phyloP scores from a whole-genome alignment of 495 filamentous ascomycete species.

The Apodospora peruviana region DNA sequence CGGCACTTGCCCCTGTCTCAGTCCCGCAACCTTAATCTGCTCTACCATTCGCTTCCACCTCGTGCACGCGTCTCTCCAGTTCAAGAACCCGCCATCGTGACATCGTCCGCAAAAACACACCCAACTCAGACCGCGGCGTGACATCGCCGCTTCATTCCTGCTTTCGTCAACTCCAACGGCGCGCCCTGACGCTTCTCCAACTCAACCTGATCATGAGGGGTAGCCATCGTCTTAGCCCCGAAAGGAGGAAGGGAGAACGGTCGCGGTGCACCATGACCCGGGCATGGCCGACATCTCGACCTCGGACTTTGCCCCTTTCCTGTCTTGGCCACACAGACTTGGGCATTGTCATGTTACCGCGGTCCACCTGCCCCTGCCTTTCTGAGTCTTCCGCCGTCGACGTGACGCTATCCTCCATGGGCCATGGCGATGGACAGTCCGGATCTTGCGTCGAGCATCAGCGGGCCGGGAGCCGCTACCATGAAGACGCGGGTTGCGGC shows the following conservation, averaged over 20 bases:
- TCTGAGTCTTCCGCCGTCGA: not conserved
- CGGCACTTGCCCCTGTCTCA: conserved; percentile 22
- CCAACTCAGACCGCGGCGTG: conserved; percentile 8
- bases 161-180: not conserved
- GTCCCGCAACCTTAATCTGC: conserved; percentile 19
- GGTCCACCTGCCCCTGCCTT: not conserved
- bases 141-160: conserved; percentile 18
- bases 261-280: not conserved
- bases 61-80: conserved; percentile 16
- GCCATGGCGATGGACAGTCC: conserved; percentile 10
- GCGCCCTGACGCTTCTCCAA: conserved; percentile 1
- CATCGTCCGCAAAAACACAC: too few species aligned
- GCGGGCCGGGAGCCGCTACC: conserved; percentile 27
- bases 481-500: not conserved
- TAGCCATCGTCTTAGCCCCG: conserved; percentile 2
- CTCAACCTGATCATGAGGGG: conserved; percentile 6
- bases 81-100: conserved; percentile 10
- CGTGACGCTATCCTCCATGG: conserved; percentile 15
- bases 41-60: conserved; percentile 20
- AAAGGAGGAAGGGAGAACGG: not conserved
- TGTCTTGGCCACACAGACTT: not conserved
- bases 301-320: not conserved
- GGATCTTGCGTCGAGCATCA: conserved; percentile 11
- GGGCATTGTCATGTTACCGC: not conserved
- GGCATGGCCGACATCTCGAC: not conserved